phyloP scores from a whole-genome alignment of 495 filamentous ascomycete species.

The Mycothermus thermophilus region DNA sequence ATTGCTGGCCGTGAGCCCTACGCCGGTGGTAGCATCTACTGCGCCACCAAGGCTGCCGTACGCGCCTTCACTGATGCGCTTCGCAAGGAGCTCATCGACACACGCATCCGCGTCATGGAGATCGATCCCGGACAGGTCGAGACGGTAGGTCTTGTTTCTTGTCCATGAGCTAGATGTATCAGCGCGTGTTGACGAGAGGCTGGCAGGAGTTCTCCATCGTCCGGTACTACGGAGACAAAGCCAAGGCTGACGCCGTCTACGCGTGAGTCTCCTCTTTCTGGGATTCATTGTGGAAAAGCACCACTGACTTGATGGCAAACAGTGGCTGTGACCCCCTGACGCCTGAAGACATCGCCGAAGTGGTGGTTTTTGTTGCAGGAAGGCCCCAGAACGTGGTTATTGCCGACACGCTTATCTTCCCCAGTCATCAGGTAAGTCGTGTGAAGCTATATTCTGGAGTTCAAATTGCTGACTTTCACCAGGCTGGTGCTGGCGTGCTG shows the following conservation, averaged over 20 bases:
- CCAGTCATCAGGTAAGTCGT: constrained; percentile 62
- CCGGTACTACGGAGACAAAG: constrained; percentile 81
- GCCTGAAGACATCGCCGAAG: constrained; percentile 87
- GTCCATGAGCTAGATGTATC: neutral
- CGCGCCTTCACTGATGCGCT: constrained; percentile 79
- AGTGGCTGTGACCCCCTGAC: constrained; percentile 84
- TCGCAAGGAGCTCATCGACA: constrained; percentile 76
- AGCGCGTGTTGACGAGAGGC: neutral
- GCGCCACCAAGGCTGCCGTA: constrained; percentile 89
- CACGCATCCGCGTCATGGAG: constrained; percentile 79
- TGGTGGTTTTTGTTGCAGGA: constrained; percentile 80
- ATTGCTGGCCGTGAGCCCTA: constrained; percentile 90
- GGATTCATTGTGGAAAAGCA: too few species aligned
- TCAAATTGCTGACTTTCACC: constrained; percentile 1
- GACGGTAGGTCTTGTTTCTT: constrained; percentile 45
- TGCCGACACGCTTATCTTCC: constrained; percentile 82
- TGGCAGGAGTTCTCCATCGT: constrained; percentile 81
- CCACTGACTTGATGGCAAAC: neutral
- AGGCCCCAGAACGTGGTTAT: constrained; percentile 90
- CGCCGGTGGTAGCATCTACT: constrained; percentile 86
- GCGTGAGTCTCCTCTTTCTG: constrained; percentile 42
- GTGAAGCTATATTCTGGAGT: neutral
- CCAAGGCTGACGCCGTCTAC: constrained; percentile 92
- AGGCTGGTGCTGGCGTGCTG: constrained; percentile 25
- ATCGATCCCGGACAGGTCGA: constrained; percentile 95